Evolutionary conservation across 2,329 filamentous ascomycete genomes (phyloP), one percentile per base, ranked within the genome.

Genomic region (Whalleya microplaca): DNA sequence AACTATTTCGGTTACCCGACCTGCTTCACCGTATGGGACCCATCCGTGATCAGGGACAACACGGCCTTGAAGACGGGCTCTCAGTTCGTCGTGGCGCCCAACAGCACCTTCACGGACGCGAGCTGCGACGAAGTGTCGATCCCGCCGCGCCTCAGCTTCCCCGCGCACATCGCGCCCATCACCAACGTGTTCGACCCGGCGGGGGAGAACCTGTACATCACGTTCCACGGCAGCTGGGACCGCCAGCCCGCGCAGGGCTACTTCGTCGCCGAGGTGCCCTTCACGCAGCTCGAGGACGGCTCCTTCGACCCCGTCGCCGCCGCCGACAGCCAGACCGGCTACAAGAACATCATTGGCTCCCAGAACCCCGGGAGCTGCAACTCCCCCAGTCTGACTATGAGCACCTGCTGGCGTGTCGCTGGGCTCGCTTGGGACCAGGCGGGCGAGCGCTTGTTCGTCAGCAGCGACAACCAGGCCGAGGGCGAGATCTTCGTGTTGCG

Each of bases 1-100:
- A 71, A 69, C 7, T 86, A 87, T 69, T 86, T 82, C 64, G 86
- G 86, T 16, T 89, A 88, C 64, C 86, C 86, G 4, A 78, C 76
- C 10, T 73, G 72, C 64, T 72, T 71, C 53, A 71, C 71, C 2
- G 71, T 72, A 18, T 72, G 70, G 69, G 76, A 82, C 55, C 74
- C 80, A 1, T 68, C 69, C 37, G 75, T 75, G 27, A 66, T 78
- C 58, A 70, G 67, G n/a, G 66, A 74, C 61, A 64, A 65, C 40
- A 64, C 65, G 63, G 21, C 64, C 59, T 63, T 70, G 63, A 53
- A 72, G 63, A 61, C 73, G 61, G 69, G 72, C 16, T 64, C 65
- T 65, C 65, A 76, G 65, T 77, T 61, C 53, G 71, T 67, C 46
- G 55, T 72, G 58, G n/a, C 64, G 8, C 67, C 67, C 27, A 72